Percentiles rank a stretch among this genome's conserved stretches.
phyloP scores from a whole-genome alignment of 2,329 filamentous ascomycete species.

The Tolypocladium ovalisporum region DNA sequence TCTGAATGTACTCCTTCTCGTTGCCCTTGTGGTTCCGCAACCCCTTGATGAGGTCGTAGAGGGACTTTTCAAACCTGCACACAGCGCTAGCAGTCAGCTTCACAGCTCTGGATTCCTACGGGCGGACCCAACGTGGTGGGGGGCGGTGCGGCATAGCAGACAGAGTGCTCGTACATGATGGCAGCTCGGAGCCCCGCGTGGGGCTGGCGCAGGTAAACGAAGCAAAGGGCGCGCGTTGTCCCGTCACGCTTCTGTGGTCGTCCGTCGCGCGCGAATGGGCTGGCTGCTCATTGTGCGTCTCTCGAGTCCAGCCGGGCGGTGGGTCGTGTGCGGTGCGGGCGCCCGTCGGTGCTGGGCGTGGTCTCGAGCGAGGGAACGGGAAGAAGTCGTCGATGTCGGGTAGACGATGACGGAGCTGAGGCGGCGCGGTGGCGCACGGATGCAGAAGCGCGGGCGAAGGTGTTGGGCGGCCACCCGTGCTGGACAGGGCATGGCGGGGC shows the following conservation, averaged over 20 bases:
- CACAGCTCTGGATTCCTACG: neutral
- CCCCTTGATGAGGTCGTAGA: slow-evolving; percentile 97
- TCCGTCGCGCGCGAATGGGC: neutral
- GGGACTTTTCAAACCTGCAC: slow-evolving; percentile 92
- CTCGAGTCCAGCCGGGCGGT: neutral
- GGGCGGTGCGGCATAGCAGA: neutral
- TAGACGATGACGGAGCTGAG: neutral
- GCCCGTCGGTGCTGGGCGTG: neutral
- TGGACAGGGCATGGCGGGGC: too few relatives aligned
- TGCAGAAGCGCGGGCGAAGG: too few relatives aligned
- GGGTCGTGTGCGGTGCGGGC: neutral
- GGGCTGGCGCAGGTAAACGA: neutral
- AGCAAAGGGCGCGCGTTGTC: neutral
- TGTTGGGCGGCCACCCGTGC: too few relatives aligned
- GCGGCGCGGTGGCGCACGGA: neutral
- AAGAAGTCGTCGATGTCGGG: neutral
- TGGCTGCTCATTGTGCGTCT: neutral
- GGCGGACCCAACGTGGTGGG: neutral
- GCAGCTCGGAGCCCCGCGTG: slow-evolving; percentile 7
- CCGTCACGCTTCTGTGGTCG: neutral
- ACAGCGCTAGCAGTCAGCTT: neutral
- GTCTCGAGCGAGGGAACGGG: neutral
- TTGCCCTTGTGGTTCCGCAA: slow-evolving; percentile 90
- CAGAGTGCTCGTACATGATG: slow-evolving; percentile 9
- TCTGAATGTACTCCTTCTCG: slow-evolving; percentile 91